Conservation (phyloP, 805 yeast genomes). For the Sugiyamaella chiloensis region DNA sequence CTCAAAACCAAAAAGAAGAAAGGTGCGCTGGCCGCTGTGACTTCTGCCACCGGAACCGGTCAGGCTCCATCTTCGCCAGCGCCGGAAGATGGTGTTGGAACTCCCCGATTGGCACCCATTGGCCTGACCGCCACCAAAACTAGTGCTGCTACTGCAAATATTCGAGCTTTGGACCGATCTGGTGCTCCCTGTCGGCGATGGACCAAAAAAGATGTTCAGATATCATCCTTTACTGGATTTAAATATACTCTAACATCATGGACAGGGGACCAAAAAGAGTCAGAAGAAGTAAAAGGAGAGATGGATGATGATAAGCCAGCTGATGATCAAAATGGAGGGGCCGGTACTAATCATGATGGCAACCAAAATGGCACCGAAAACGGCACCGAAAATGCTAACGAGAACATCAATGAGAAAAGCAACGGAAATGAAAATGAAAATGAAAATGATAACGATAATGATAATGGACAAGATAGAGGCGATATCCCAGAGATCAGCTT, state of each 20-base stretch:
- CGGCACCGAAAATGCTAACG: slow-evolving; percentile 2
- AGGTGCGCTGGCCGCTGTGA: background rate
- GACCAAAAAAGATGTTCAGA: slow-evolving; percentile 38
- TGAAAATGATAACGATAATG: no score
- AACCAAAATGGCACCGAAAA: background rate
- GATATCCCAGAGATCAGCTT: background rate
- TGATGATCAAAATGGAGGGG: background rate
- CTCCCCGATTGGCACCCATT: slow-evolving; percentile 10
- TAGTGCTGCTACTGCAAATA: slow-evolving; percentile 24
- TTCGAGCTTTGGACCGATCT: slow-evolving; percentile 41
- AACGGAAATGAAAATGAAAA: background rate
- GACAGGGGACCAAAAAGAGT: slow-evolving; percentile 28
- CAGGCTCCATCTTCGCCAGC: slow-evolving; percentile 7
- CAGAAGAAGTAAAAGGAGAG: background rate
- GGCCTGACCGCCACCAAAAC: slow-evolving; percentile 26
- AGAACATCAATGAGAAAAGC: background rate
- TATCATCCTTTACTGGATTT: slow-evolving; percentile 47
- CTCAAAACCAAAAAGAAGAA: background rate
- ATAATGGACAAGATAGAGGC: background rate
- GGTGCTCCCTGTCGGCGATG: slow-evolving; percentile 46
- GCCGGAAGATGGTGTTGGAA: slow-evolving; percentile 6
- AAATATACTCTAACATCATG: slow-evolving; percentile 37
- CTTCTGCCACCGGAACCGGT: slow-evolving; percentile 7
- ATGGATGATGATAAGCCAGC: background rate
- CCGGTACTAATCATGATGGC: background rate